Conservation (phyloP, 225 moss, liverwort and hornwort genomes). For the Anthoceros angustus region DNA sequence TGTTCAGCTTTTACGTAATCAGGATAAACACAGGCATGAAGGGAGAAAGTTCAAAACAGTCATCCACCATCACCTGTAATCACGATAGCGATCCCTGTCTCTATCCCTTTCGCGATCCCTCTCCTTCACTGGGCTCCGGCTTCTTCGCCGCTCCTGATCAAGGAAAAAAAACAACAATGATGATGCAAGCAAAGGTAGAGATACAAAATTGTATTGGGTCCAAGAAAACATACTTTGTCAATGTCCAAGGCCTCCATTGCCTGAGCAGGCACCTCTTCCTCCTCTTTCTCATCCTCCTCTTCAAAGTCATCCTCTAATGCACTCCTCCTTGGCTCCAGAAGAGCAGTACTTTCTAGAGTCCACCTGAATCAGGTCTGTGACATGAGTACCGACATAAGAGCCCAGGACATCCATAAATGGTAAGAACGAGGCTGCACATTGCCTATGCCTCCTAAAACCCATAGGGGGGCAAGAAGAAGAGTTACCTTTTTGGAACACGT, state of each 20-base stretch:
- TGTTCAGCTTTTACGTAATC: background rate
- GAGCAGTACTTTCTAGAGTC: conserved; percentile 74
- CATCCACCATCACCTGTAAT: background rate
- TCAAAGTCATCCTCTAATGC: conserved; percentile 96
- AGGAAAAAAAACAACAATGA: background rate
- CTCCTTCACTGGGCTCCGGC: conserved; percentile 82
- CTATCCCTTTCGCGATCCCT: conserved; percentile 69
- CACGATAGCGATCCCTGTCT: conserved; percentile 13
- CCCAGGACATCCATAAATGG: conserved; percentile 21
- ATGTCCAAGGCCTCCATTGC: conserved; percentile 46
- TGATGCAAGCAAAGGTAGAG: background rate
- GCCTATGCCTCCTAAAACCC: background rate
- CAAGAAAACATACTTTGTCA: conserved; percentile 43
- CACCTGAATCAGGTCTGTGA: conserved; percentile 55
- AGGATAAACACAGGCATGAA: background rate
- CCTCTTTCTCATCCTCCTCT: conserved; percentile 95
- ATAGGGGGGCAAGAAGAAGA: background rate
- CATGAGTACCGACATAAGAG: conserved; percentile 45
- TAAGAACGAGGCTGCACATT: conserved; percentile 9
- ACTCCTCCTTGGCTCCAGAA: conserved; percentile 77
- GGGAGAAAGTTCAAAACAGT: background rate
- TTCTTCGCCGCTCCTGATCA: conserved; percentile 60
- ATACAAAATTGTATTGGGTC: background rate
- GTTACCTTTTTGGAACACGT: conserved; percentile 87
- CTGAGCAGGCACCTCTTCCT: conserved; percentile 67